These are phyloP conservation scores for Aspergillus eucalypticola DNA, from an alignment of 2,329 filamentous ascomycete species.

Conservation along the genomic window DNA sequence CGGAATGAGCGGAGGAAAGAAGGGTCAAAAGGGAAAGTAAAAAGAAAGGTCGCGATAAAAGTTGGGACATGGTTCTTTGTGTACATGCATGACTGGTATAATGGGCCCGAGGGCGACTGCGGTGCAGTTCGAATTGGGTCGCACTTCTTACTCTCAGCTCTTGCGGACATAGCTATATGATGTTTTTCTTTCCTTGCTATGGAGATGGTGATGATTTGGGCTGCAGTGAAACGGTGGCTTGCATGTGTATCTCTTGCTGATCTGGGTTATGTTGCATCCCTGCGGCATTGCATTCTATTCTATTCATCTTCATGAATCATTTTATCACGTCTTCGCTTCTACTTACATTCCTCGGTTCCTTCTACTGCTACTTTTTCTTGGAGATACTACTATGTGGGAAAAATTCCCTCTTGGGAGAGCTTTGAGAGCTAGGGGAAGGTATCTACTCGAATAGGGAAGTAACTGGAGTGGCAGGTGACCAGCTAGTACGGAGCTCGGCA, in stretches of 20 bases:
- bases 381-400: no score
- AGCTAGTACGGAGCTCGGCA: no score
- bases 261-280: not conserved
- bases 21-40: no score
- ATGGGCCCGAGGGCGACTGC: conserved; percentile 5
- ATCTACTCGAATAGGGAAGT: no score
- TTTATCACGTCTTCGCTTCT: not conserved
- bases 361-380: not conserved
- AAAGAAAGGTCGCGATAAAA: not conserved
- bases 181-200: not conserved
- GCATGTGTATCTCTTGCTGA: not conserved
- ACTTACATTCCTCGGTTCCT: not conserved
- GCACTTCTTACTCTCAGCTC: conserved; percentile 9
- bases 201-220: not conserved
- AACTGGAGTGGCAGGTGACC: no score
- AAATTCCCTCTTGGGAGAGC: no score
- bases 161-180: conserved; percentile 6
- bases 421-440: no score
- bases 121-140: conserved; percentile 12
- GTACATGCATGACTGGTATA: conserved; percentile 1
- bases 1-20: not conserved
- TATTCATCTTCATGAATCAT: not conserved
- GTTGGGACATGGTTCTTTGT: not conserved
- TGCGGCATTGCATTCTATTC: conserved; percentile 5
- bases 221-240: not conserved